Percentiles rank a stretch among this genome's conserved stretches.
Conservation (phyloP, 202 grass and related monocot genomes). For the Cymbopogon flexuosus region DNA sequence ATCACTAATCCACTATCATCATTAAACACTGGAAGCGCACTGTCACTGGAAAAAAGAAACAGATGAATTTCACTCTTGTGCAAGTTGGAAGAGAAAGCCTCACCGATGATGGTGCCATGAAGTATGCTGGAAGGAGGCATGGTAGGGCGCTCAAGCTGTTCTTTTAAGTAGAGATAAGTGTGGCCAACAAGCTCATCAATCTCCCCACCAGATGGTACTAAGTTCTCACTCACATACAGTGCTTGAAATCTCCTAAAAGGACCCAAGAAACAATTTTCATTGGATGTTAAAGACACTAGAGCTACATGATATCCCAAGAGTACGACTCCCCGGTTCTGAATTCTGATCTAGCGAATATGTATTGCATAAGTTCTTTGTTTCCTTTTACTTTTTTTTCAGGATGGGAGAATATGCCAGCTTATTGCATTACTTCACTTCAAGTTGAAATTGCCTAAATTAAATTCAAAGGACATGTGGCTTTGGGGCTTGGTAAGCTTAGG, state of each 20-base stretch:
- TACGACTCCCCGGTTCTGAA: neutral
- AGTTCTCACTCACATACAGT: constrained; percentile 62
- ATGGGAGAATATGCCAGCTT: neutral
- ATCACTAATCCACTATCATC: neutral
- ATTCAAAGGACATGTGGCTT: constrained; percentile 1
- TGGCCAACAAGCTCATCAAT: constrained; percentile 84
- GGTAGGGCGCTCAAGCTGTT: constrained; percentile 60
- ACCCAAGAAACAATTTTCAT: constrained; percentile 9
- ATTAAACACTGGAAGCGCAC: neutral
- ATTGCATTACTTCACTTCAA: neutral
- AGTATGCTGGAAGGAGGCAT: constrained; percentile 86
- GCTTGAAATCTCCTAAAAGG: constrained; percentile 76
- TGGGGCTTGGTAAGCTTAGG: too few species aligned
- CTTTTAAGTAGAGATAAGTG: constrained; percentile 85
- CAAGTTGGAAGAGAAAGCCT: constrained; percentile 32
- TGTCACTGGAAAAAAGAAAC: neutral
- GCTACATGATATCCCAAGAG: constrained; percentile 17
- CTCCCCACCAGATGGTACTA: constrained; percentile 56
- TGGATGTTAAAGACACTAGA: neutral
- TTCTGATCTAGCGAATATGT: neutral
- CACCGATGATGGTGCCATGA: constrained; percentile 96
- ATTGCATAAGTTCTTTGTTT: neutral
- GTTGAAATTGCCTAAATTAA: neutral
- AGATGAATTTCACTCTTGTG: neutral
- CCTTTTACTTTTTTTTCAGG: neutral